Percentiles rank a stretch among this genome's conserved stretches.
Evolutionary conservation across 371 early-diverging fungal species (phyloP).

Genomic region (Dichotomocladium elegans): DNA sequence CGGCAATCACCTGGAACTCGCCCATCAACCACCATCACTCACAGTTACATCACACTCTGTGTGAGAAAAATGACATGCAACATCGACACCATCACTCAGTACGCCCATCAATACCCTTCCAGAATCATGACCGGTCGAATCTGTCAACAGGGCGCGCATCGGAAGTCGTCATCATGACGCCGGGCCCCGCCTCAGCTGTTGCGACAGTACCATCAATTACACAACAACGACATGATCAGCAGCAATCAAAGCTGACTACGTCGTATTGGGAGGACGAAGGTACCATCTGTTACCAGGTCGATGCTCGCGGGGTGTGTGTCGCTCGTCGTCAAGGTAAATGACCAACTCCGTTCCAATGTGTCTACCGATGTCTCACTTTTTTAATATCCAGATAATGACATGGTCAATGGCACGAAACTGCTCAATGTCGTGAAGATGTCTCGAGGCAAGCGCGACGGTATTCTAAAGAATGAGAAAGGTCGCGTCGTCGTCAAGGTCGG

Average conservation of each 20-base stretch:
- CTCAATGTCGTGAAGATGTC: slow-evolving; percentile 85
- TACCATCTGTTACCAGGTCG: slow-evolving; percentile 72
- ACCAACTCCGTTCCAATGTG: not conserved
- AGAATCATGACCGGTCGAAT: not conserved
- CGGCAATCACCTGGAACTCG: slow-evolving; percentile 17
- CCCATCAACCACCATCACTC: not conserved
- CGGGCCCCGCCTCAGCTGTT: not conserved
- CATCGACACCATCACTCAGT: not conserved
- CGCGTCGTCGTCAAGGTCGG: slow-evolving; percentile 83
- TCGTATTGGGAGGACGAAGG: slow-evolving; percentile 78
- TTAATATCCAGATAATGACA: slow-evolving; percentile 59
- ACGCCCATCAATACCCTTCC: not conserved
- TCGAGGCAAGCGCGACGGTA: slow-evolving; percentile 85
- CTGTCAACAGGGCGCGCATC: too few relatives aligned
- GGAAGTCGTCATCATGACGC: not conserved
- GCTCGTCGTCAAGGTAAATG: slow-evolving; percentile 66
- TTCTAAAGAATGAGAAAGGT: slow-evolving; percentile 81
- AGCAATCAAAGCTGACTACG: slow-evolving; percentile 56
- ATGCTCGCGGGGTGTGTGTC: slow-evolving; percentile 65
- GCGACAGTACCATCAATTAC: slow-evolving; percentile 5
- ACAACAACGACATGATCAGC: slow-evolving; percentile 9
- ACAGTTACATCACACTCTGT: not conserved
- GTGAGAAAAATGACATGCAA: not conserved
- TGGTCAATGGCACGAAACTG: slow-evolving; percentile 86
- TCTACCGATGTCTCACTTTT: not conserved